Evolutionary conservation across 2,329 filamentous ascomycete species (phyloP), one percentile per base, ranked within the genome.

Genomic region (Diaporthe helianthi): DNA sequence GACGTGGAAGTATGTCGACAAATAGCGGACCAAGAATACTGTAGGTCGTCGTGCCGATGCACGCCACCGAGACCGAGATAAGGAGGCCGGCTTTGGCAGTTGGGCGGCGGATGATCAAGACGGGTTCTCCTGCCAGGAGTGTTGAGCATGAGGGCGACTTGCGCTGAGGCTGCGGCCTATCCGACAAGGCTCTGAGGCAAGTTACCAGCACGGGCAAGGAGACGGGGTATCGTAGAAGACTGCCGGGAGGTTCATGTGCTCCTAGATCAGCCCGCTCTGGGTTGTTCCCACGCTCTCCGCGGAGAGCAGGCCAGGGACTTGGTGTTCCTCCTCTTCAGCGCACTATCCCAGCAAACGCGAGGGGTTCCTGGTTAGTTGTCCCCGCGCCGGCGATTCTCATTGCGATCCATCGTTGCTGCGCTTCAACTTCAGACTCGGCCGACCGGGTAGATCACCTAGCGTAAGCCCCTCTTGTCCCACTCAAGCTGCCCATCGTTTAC

Each of bases 311-410:
- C 26, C 41, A 61, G 33, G 52, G 29, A 46, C 41, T 44, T 65
- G 52, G 7, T 26, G 17, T 51, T 67, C 65, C 52, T 51, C 65
- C 64, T 67, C 52, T 67, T 58, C 5, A 49, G 29, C 22, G 65
- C 41, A 49, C 31, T 47, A 33, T 33, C 44, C 31, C 31, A 38
- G 36, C 33, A 17, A 33, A 38, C 19, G n/a, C 29, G 26, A 22
- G 24, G 44, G 31, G 31, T 29, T 49, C 22, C 26, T 38, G 44
- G 13, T 31, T 22, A 47, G 31, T 29, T 29, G 31, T n/a, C 44
- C 52, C 33, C 44, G 41, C 44, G 24, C 19, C 46, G 24, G 41
- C 52, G 41, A 29, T 38, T 22, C 22, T 22, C 29, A 29, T 41
- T 41, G 41, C 41, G 52, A 60, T 44, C 65, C 65, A 49, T 58